Percentiles rank a stretch among this genome's conserved stretches.
These are phyloP conservation scores for Aspergillus ibericus DNA, from an alignment of 2,329 filamentous ascomycete species.

Conservation along the genomic window DNA sequence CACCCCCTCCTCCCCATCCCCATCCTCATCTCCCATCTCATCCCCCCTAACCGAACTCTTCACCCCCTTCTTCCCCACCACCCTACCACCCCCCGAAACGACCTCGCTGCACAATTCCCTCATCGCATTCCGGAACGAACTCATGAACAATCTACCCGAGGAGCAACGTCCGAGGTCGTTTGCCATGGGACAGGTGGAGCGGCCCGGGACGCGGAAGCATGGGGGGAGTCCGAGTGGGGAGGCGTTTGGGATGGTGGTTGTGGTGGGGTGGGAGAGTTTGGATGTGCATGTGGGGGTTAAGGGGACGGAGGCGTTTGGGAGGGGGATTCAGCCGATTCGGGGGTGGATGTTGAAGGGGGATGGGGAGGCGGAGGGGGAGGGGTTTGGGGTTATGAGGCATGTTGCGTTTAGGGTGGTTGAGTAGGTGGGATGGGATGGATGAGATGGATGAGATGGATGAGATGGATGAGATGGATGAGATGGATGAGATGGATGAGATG, in stretches of 20 bases:
- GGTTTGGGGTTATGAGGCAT: conserved; percentile 39
- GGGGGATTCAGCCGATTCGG: conserved; percentile 44
- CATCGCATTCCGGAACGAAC: conserved; percentile 38
- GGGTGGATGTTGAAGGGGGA: conserved; percentile 38
- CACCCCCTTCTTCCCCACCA: conserved; percentile 44
- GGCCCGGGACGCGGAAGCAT: conserved; percentile 33
- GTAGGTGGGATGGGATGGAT: not conserved
- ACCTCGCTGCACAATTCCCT: conserved; percentile 33
- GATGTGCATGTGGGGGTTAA: conserved; percentile 51
- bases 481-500: not conserved
- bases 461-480: too few relatives aligned
- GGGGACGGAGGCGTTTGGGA: conserved; percentile 47
- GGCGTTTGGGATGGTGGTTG: conserved; percentile 45
- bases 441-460: too few relatives aligned
- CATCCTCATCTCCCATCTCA: not conserved
- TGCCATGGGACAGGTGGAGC: conserved; percentile 38
- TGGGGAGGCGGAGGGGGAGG: conserved; percentile 43
- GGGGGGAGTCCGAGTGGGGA: conserved; percentile 41
- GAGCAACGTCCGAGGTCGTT: conserved; percentile 31
- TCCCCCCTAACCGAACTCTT: conserved; percentile 53
- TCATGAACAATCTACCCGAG: conserved; percentile 33
- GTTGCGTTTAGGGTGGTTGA: not conserved
- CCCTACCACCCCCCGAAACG: conserved; percentile 31
- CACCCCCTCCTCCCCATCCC: too few relatives aligned
- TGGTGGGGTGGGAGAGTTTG: conserved; percentile 54